A percentile compares a stretch with the other conserved stretches of the same genome.
phyloP scores from a whole-genome alignment of 1,284 basidiomycete species.

The Golubevia pallescens region DNA sequence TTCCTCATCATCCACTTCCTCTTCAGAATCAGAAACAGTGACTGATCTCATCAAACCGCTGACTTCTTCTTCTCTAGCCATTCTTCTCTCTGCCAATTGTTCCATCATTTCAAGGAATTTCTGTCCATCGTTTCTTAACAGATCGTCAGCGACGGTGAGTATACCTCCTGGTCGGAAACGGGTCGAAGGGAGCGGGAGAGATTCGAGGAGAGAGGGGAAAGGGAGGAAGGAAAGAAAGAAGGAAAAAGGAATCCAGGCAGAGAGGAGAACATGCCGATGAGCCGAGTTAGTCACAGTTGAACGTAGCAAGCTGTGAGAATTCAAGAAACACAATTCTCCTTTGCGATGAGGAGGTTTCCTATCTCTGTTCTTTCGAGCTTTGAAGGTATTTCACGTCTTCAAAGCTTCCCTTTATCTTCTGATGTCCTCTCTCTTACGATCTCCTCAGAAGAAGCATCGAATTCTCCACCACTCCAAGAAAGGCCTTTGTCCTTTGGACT shows the following conservation, averaged over 20 bases:
- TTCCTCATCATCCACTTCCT: slow-evolving; percentile 70
- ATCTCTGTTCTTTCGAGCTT: no score
- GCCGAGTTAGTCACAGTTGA: slow-evolving; percentile 18
- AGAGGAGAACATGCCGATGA: slow-evolving; percentile 18
- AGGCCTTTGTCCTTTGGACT: no score
- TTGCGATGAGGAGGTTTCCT: no score
- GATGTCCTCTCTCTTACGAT: no score
- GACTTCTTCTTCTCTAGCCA: slow-evolving; percentile 84
- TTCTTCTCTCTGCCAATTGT: slow-evolving; percentile 90
- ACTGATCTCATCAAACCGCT: slow-evolving; percentile 11
- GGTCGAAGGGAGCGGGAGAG: slow-evolving; percentile 14
- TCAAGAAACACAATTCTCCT: no score
- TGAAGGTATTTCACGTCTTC: no score
- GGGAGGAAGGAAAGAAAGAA: slow-evolving; percentile 12
- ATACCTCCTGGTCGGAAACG: slow-evolving; percentile 79
- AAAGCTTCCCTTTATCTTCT: no score
- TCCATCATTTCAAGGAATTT: slow-evolving; percentile 99
- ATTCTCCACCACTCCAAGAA: no score
- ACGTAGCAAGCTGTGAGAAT: background rate
- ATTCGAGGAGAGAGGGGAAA: slow-evolving; percentile 14
- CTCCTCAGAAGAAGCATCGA: no score
- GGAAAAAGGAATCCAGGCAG: slow-evolving; percentile 16
- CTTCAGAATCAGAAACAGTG: slow-evolving; percentile 71
- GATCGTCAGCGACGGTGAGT: slow-evolving; percentile 96
- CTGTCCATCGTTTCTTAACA: slow-evolving; percentile 96